Conservation (phyloP, 1,284 basidiomycete species). For the Sphaerobolus stellatus region DNA sequence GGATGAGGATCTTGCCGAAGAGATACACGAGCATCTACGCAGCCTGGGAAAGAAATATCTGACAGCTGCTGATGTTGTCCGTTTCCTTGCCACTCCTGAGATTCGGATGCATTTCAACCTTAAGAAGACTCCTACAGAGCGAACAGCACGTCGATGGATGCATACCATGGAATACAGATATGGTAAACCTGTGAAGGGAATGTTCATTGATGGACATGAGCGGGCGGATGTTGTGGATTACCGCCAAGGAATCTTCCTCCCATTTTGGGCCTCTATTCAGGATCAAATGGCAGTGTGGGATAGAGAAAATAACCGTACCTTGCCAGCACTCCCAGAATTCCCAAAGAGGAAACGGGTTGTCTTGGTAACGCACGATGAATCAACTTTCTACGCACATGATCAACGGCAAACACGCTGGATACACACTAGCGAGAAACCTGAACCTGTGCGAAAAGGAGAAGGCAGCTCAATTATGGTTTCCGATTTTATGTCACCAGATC, state of each 20-base stretch:
- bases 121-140: slow-evolving; percentile 20
- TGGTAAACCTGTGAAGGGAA: slow-evolving; percentile 25
- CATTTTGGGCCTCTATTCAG: slow-evolving; percentile 6
- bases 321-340: too few relatives aligned
- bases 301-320: too few relatives aligned
- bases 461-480: too few relatives aligned
- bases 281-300: too few relatives aligned
- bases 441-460: too few relatives aligned
- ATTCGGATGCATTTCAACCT: slow-evolving; percentile 22
- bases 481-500: too few relatives aligned
- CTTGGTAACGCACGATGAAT: too few relatives aligned
- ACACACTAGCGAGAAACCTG: too few relatives aligned
- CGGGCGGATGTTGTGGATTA: slow-evolving; percentile 34
- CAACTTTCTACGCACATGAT: too few relatives aligned
- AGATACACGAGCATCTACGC: slow-evolving; percentile 17
- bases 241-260: slow-evolving; percentile 17
- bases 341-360: too few relatives aligned
- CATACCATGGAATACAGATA: slow-evolving; percentile 28
- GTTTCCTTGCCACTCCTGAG: slow-evolving; percentile 24
- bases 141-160: slow-evolving; percentile 32
- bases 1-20: slow-evolving; percentile 23
- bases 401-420: too few relatives aligned
- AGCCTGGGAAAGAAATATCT: slow-evolving; percentile 20
- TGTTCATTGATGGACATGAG: slow-evolving; percentile 37
- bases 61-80: slow-evolving; percentile 28